Percentiles rank a stretch among this genome's conserved stretches.
phyloP scores from a whole-genome alignment of 441 rosid species.

The Gossypium davidsonii region DNA sequence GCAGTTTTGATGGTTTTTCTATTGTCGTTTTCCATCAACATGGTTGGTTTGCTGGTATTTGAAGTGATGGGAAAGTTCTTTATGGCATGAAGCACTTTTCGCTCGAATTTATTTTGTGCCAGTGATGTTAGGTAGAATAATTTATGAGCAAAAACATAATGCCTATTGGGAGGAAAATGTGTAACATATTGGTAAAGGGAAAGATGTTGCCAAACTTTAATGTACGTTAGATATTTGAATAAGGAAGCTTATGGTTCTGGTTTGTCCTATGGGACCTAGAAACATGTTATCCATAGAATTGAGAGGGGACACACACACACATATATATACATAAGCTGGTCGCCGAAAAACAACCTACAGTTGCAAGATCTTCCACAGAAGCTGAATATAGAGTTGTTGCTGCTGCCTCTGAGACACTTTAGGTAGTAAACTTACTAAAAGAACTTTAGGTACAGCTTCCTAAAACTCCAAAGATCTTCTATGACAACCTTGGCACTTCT shows the following conservation, averaged over 20 bases:
- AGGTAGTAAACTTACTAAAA: no score
- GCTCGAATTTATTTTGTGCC: not conserved
- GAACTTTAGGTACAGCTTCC: no score
- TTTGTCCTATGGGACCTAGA: not conserved
- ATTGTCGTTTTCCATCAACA: not conserved
- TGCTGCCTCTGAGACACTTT: no score
- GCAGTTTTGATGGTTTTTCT: not conserved
- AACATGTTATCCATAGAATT: not conserved
- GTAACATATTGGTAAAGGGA: not conserved
- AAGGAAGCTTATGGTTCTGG: not conserved
- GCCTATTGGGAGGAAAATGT: not conserved
- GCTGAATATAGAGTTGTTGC: no score
- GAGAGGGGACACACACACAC: not conserved
- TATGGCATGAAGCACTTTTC: slow-evolving; percentile 1
- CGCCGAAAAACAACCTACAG: not conserved
- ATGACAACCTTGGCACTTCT: no score
- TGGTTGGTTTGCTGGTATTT: not conserved
- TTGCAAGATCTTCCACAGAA: not conserved
- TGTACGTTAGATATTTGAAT: not conserved
- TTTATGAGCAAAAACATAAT: not conserved
- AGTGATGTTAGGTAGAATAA: not conserved
- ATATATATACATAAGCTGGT: not conserved
- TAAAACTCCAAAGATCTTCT: no score
- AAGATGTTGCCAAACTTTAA: not conserved
- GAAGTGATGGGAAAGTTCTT: not conserved